These are phyloP conservation scores for Lepiota brunneoincarnata DNA, from an alignment of 768 basidiomycete species.

Conservation along the genomic window DNA sequence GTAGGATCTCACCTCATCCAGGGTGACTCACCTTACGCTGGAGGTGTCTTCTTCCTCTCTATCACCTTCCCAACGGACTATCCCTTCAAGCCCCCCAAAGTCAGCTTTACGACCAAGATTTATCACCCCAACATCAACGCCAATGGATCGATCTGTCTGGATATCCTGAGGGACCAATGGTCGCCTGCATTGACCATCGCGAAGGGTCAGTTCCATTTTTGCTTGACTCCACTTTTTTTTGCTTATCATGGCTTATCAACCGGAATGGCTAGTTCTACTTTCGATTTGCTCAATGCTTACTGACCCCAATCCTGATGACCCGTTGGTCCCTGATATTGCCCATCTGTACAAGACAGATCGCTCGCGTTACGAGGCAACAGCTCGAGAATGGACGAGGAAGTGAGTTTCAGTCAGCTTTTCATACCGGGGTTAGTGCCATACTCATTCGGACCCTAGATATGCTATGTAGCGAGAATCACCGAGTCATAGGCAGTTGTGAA, in stretches of 20 bases:
- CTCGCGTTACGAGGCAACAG: conserved; percentile 94
- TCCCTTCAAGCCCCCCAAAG: conserved; percentile 99
- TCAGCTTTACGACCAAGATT: conserved; percentile 99
- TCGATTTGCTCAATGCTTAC: conserved; percentile 99
- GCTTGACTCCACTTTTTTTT: neutral
- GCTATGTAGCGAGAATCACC: conserved; percentile 26
- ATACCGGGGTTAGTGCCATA: conserved; percentile 8
- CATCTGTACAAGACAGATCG: conserved; percentile 99
- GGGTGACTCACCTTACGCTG: conserved; percentile 97
- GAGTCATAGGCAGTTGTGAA: conserved; percentile 34
- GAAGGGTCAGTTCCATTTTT: conserved; percentile 66
- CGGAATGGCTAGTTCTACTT: conserved; percentile 64
- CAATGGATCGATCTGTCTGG: conserved; percentile 97
- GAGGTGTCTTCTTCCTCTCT: conserved; percentile 98
- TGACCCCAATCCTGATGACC: conserved; percentile 99
- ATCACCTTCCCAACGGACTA: conserved; percentile 96
- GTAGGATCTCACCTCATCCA: conserved; percentile 31
- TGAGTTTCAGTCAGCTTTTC: conserved; percentile 42
- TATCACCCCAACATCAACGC: conserved; percentile 99
- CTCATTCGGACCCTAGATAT: conserved; percentile 27
- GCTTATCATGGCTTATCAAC: conserved; percentile 6
- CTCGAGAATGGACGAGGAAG: conserved; percentile 99
- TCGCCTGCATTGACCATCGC: conserved; percentile 98
- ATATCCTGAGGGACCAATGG: conserved; percentile 99
- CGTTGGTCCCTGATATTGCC: conserved; percentile 97